phyloP scores from a whole-genome alignment of 805 yeast genomes.

The Candida succiphila region DNA sequence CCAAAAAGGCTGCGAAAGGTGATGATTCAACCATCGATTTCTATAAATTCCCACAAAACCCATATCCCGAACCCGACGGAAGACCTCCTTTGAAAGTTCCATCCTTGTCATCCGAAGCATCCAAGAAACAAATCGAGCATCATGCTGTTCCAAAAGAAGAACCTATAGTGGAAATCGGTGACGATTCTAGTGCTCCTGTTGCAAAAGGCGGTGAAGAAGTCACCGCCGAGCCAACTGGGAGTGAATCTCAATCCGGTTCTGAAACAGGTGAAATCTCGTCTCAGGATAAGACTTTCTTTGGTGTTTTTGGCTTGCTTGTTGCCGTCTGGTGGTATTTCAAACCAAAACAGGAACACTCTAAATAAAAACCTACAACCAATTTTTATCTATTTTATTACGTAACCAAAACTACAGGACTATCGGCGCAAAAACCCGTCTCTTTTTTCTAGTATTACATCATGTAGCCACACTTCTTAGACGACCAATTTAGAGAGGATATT shows the following conservation, averaged over 20 bases:
- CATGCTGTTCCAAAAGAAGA: slow-evolving; percentile 2
- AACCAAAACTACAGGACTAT: no score
- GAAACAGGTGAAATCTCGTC: slow-evolving; percentile 3
- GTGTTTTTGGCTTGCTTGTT: slow-evolving; percentile 16
- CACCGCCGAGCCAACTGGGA: neutral
- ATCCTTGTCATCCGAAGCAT: slow-evolving; percentile 18
- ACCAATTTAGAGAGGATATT: no score
- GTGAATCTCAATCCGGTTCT: slow-evolving; percentile 1
- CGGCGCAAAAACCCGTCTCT: no score
- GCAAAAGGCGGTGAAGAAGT: slow-evolving; percentile 8
- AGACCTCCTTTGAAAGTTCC: slow-evolving; percentile 17
- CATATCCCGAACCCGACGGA: slow-evolving; percentile 13
- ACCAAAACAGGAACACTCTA: slow-evolving; percentile 4
- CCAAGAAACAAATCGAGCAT: slow-evolving; percentile 7
- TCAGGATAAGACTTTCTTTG: slow-evolving; percentile 12
- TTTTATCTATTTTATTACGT: no score
- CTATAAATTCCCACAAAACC: slow-evolving; percentile 33
- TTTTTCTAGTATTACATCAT: no score
- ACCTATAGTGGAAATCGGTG: slow-evolving; percentile 3
- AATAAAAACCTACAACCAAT: no score
- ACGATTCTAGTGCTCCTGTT: slow-evolving; percentile 6
- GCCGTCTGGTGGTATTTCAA: slow-evolving; percentile 25
- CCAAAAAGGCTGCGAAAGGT: slow-evolving; percentile 32
- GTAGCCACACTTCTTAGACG: no score
- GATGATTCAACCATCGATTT: slow-evolving; percentile 51